Base-by-base conservation (phyloP, 2,329 filamentous ascomycete species). In the Paramyrothecium sp. region DNA sequence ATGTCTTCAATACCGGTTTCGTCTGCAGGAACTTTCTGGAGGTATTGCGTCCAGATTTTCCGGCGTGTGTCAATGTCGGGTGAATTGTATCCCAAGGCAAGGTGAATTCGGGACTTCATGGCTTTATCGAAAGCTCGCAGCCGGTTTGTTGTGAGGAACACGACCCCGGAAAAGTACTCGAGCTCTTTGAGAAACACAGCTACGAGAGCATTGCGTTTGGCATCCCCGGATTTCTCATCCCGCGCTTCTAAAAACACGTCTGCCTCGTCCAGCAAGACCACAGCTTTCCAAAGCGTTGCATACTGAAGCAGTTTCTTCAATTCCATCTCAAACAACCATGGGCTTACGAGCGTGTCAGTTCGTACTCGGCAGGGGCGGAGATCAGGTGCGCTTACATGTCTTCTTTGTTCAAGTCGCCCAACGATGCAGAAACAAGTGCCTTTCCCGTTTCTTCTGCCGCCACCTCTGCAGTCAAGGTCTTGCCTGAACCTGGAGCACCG, bases 1-100 rank as follows among this genome's bases (percentile, higher is more conserved):
- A 59, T 55, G 23, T 41, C 51, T 20, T 55, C 58, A 20, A 51
- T 13, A 8, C n/a, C 49, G 8, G 23, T 23, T 21, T 51, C 49
- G 10, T 30, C 49, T 10, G 21, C 21, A 17, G 49, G 49, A 8
- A 51, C 23, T n/a, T 33, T 4, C 21, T 51, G 22, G 13, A 51
- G 49, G 19, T 26, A 51, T 16, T 51, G 49, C 11, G 8, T 33
- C 49, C 49, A 51, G 16, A 51, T 51, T 16, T 33, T 26, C 49
- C 49, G 21, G 13, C 49, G 21, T 12, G 49, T 51, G 3, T 51
- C 49, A 30, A 26, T 33, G 13, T 33, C 23, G 10, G 49, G 49
- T 13, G 21, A 26, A 3, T 20, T 33, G 23, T 51, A 51, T 16
- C 49, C 49, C n/a, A 51, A n/a, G 3, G 49, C 49, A n/a, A 51